phyloP scores from a whole-genome alignment of 2,329 filamentous ascomycete species.

The Didymella keratinophila region DNA sequence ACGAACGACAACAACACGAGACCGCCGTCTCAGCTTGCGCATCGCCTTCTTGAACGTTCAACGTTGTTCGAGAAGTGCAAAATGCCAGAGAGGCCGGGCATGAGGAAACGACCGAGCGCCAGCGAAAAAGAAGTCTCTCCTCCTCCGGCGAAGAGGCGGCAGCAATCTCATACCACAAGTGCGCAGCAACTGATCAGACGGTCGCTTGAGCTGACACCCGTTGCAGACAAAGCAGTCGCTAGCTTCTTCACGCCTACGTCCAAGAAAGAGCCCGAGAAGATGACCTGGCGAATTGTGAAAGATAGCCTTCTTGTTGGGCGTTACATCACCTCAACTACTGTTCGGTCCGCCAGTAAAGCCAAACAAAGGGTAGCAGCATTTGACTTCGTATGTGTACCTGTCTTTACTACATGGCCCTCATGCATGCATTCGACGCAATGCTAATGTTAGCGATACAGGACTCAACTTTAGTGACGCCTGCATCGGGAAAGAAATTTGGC shows the following conservation, averaged over 20 bases:
- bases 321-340: constrained; percentile 60
- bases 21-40: not conserved
- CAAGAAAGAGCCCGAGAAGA: constrained; percentile 80
- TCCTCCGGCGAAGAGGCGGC: constrained; percentile 63
- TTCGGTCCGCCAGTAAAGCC: constrained; percentile 22
- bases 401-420: not conserved
- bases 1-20: constrained; percentile 16
- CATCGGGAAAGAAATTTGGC: constrained; percentile 81
- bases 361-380: constrained; percentile 49
- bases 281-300: constrained; percentile 72
- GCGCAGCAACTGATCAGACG: constrained; percentile 33
- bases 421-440: not conserved
- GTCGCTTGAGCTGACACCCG: constrained; percentile 9
- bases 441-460: constrained; percentile 63
- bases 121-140: constrained; percentile 62
- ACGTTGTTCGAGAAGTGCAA: not conserved
- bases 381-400: constrained; percentile 46
- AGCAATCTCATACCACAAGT: constrained; percentile 64
- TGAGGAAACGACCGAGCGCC: constrained; percentile 49
- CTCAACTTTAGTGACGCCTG: constrained; percentile 82
- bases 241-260: constrained; percentile 90
- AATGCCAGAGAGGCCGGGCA: constrained; percentile 33
- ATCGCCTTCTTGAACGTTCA: not conserved
- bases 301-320: constrained; percentile 79
- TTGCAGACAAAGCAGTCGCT: constrained; percentile 71